A percentile compares a stretch with the other conserved stretches of the same genome.
These are phyloP conservation scores for Aphanoascus verrucosus DNA, from an alignment of 2,329 filamentous ascomycete species.

Conservation along the genomic window DNA sequence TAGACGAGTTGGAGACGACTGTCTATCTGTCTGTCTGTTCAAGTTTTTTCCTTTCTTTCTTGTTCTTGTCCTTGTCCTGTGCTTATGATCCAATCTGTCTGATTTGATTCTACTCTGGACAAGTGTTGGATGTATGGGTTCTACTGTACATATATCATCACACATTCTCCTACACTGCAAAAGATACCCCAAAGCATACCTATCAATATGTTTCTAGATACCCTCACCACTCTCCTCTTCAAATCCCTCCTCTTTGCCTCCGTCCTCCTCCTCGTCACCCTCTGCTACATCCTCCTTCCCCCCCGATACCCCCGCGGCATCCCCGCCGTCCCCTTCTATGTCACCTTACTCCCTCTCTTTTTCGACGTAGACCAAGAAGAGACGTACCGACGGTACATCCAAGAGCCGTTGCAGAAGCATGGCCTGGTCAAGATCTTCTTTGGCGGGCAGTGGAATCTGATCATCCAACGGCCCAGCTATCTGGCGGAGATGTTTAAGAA, in stretches of 20 bases:
- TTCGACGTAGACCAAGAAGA: slow-evolving; percentile 1
- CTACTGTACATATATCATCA: too few relatives aligned
- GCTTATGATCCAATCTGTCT: too few relatives aligned
- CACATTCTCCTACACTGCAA: too few relatives aligned
- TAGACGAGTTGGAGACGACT: too few relatives aligned
- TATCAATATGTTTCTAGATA: not conserved
- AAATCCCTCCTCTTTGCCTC: not conserved
- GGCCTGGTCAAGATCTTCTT: slow-evolving; percentile 43
- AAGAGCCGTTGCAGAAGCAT: slow-evolving; percentile 19
- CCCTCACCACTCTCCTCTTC: not conserved
- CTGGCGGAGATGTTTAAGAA: slow-evolving; percentile 33
- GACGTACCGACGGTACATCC: slow-evolving; percentile 1
- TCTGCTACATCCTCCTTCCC: not conserved
- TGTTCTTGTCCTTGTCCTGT: too few relatives aligned
- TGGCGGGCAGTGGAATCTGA: slow-evolving; percentile 40
- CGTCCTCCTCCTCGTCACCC: not conserved
- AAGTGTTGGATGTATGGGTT: too few relatives aligned
- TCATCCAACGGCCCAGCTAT: slow-evolving; percentile 38
- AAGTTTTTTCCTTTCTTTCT: too few relatives aligned
- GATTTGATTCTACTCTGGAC: too few relatives aligned
- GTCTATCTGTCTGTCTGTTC: too few relatives aligned
- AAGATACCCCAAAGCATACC: too few relatives aligned
- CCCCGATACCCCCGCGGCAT: not conserved
- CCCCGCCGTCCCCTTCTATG: slow-evolving; percentile 1
- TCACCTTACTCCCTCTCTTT: slow-evolving; percentile 1